Conservation (phyloP, 2,329 filamentous ascomycete genomes). For the Rhytidhysteron rufulum region DNA sequence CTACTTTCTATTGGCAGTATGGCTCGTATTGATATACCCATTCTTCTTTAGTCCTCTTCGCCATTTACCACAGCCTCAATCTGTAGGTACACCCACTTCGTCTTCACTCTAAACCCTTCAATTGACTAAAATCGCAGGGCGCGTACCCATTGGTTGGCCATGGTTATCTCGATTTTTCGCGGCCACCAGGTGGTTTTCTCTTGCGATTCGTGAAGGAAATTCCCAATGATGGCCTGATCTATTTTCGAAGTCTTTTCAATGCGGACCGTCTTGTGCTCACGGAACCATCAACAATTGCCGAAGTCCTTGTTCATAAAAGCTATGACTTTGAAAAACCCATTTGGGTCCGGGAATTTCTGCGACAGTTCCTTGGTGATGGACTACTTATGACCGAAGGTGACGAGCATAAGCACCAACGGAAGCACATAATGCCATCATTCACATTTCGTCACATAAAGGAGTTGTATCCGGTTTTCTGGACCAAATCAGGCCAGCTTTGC, state of each 20-base stretch:
- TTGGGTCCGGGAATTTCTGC: conserved; percentile 42
- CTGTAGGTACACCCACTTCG: conserved; percentile 6
- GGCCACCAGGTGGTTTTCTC: conserved; percentile 29
- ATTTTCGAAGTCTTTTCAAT: conserved; percentile 37
- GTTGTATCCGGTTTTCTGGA: conserved; percentile 80
- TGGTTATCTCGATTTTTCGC: conserved; percentile 29
- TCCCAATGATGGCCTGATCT: conserved; percentile 39
- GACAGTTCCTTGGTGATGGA: conserved; percentile 48
- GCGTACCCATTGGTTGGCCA: conserved; percentile 33
- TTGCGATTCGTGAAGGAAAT: conserved; percentile 35
- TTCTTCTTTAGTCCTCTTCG: conserved; percentile 37
- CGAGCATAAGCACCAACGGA: conserved; percentile 56
- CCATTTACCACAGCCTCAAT: conserved; percentile 33
- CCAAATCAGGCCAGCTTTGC: conserved; percentile 66
- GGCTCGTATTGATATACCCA: conserved; percentile 31
- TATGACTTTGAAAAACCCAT: conserved; percentile 54
- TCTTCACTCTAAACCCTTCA: conserved; percentile 14
- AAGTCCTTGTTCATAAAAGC: conserved; percentile 50
- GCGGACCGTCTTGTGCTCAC: conserved; percentile 36
- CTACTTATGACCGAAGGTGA: conserved; percentile 50
- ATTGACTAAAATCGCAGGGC: background rate
- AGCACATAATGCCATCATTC: conserved; percentile 77
- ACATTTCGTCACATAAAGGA: conserved; percentile 82
- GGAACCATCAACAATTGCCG: conserved; percentile 41
- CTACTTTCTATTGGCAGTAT: conserved; percentile 10